Conservation (phyloP, 2,329 filamentous ascomycete species). For the Cladosporium sp. region DNA sequence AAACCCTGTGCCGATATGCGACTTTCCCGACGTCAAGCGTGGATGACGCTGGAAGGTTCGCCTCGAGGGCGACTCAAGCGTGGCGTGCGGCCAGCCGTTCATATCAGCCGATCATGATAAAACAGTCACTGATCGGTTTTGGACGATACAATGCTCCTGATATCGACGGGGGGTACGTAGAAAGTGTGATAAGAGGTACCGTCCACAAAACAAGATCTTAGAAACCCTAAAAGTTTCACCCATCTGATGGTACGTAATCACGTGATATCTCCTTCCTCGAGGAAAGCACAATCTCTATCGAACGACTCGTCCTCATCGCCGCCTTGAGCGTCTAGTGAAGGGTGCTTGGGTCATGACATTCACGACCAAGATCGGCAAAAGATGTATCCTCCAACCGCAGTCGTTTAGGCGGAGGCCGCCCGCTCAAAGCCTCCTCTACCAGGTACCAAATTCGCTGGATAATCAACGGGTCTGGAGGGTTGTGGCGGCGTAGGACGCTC, state of each 20-base stretch:
- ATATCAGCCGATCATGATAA: not conserved
- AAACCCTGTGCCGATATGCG: too few relatives aligned
- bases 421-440: not conserved
- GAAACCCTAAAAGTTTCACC: not conserved
- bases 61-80: too few relatives aligned
- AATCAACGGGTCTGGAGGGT: not conserved
- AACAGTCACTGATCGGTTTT: not conserved
- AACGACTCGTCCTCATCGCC: slow-evolving; percentile 1
- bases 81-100: not conserved
- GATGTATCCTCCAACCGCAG: slow-evolving; percentile 2
- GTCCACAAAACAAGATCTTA: not conserved
- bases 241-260: not conserved
- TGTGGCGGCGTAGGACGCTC: not conserved
- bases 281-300: not conserved
- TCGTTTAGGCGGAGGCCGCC: not conserved
- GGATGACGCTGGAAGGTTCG: too few relatives aligned
- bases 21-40: too few relatives aligned
- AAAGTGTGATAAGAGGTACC: not conserved
- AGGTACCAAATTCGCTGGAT: not conserved
- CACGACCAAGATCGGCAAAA: not conserved
- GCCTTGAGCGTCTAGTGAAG: not conserved
- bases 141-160: not conserved
- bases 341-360: not conserved
- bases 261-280: slow-evolving; percentile 1
- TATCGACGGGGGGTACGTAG: not conserved